A percentile compares a stretch with the other conserved stretches of the same genome.
phyloP scores from a whole-genome alignment of 106 monocot species.

The Dendrobium officinale region DNA sequence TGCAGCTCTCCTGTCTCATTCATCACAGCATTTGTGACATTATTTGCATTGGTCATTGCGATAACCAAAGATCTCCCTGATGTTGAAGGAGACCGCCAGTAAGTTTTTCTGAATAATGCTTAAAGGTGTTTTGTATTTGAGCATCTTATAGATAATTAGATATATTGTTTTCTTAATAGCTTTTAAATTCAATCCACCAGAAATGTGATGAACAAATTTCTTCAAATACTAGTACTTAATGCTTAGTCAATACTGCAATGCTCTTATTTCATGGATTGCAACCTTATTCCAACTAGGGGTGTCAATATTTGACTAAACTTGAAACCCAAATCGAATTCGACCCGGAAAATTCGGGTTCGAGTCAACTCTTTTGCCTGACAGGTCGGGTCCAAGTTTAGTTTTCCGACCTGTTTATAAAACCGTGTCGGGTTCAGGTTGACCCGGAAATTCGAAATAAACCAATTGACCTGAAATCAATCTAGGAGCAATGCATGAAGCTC shows the following conservation, averaged over 20 bases:
- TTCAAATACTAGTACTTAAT: neutral
- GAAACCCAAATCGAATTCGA: too few relatives aligned
- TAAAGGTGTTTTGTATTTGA: neutral
- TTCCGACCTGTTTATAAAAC: too few relatives aligned
- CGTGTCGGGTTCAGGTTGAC: too few relatives aligned
- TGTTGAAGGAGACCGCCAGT: slow-evolving; percentile 99
- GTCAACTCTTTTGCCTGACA: too few relatives aligned
- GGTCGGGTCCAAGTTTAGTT: too few relatives aligned
- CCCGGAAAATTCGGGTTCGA: too few relatives aligned
- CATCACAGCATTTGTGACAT: slow-evolving; percentile 86
- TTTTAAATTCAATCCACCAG: neutral
- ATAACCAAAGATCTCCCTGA: slow-evolving; percentile 99
- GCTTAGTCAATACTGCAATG: neutral
- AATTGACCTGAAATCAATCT: too few relatives aligned
- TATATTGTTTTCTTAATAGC: too few relatives aligned
- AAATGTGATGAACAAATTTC: neutral
- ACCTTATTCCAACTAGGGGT: neutral
- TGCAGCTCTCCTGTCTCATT: slow-evolving; percentile 95
- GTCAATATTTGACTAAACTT: too few relatives aligned
- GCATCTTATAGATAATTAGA: neutral
- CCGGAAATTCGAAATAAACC: too few relatives aligned
- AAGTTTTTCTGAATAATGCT: slow-evolving; percentile 14
- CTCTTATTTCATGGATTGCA: neutral
- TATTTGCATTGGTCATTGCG: slow-evolving; percentile 98
- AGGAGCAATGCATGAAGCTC: too few relatives aligned